Evolutionary conservation across 176 grass and related monocot genomes (phyloP).

Genomic region (Phyllostachys edulis): DNA sequence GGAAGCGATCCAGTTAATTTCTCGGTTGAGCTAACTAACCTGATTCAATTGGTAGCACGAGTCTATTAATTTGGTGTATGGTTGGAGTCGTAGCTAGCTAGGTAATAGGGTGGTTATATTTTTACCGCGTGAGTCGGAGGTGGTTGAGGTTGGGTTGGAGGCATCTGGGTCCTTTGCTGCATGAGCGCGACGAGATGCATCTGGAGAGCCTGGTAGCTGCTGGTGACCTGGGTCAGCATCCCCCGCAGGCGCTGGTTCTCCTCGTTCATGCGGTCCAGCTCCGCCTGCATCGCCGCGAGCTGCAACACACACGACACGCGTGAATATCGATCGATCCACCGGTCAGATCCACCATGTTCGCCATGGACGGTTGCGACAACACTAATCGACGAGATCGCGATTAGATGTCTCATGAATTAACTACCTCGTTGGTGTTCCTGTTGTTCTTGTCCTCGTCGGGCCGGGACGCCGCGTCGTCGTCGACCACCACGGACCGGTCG

Average conservation of each 20-base stretch:
- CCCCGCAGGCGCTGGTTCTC: constrained; percentile 83
- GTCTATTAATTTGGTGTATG: not conserved
- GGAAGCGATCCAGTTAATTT: not conserved
- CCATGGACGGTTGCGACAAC: not conserved
- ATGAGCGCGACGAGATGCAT: constrained; percentile 67
- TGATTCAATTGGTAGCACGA: not conserved
- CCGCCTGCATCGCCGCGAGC: constrained; percentile 59
- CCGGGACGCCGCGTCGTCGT: constrained; percentile 37
- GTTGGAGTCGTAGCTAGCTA: not conserved
- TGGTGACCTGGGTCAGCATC: constrained; percentile 71
- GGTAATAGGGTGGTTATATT: not conserved
- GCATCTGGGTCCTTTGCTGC: constrained; percentile 50
- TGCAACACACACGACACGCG: constrained; percentile 16
- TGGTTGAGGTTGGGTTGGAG: constrained; percentile 11
- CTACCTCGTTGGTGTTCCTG: constrained; percentile 49
- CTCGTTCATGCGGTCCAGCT: constrained; percentile 75
- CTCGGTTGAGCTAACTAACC: not conserved
- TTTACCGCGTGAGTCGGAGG: constrained; percentile 29
- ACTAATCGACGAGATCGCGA: not conserved
- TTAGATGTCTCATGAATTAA: not conserved
- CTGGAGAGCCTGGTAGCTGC: constrained; percentile 80
- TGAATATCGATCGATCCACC: not conserved
- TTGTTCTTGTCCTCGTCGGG: constrained; percentile 21
- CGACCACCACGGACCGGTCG: constrained; percentile 61
- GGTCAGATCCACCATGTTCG: constrained; percentile 11